Conservation (phyloP, 2,329 filamentous ascomycete genomes). For the Huntiella bhutanensis region DNA sequence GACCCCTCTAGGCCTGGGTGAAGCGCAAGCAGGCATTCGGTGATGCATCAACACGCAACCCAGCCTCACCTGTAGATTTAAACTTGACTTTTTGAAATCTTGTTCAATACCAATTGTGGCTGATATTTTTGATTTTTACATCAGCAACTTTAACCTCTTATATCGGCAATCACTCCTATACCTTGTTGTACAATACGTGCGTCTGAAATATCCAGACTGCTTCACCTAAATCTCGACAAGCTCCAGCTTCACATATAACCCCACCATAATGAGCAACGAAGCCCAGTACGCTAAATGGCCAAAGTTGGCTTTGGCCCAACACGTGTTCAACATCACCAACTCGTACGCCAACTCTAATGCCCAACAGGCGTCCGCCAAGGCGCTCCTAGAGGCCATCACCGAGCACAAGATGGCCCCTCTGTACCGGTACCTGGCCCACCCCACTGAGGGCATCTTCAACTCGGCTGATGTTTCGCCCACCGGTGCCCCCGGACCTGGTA, state of each 20-base stretch:
- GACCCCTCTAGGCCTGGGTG: too few species aligned
- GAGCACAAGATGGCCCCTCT: slow-evolving; percentile 77
- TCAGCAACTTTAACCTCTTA: too few species aligned
- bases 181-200: too few species aligned
- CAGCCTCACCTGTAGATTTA: too few species aligned
- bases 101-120: too few species aligned
- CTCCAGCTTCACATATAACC: slow-evolving; percentile 1
- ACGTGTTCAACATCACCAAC: slow-evolving; percentile 75
- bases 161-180: too few species aligned
- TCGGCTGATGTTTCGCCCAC: slow-evolving; percentile 28
- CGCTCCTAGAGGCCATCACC: slow-evolving; percentile 62
- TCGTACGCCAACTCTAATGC: slow-evolving; percentile 45
- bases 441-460: slow-evolving; percentile 67
- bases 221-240: neutral
- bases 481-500: slow-evolving; percentile 32
- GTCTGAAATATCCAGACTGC: neutral
- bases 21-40: too few species aligned
- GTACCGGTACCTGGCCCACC: slow-evolving; percentile 69
- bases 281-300: slow-evolving; percentile 76
- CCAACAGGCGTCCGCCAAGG: slow-evolving; percentile 54
- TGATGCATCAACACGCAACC: too few species aligned
- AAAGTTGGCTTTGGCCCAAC: slow-evolving; percentile 61
- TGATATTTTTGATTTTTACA: too few species aligned
- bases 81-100: too few species aligned
- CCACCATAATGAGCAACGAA: slow-evolving; percentile 51